These are phyloP conservation scores for Sporothrix brasiliensis DNA, from an alignment of 2,329 filamentous ascomycete genomes.

Conservation along the genomic window DNA sequence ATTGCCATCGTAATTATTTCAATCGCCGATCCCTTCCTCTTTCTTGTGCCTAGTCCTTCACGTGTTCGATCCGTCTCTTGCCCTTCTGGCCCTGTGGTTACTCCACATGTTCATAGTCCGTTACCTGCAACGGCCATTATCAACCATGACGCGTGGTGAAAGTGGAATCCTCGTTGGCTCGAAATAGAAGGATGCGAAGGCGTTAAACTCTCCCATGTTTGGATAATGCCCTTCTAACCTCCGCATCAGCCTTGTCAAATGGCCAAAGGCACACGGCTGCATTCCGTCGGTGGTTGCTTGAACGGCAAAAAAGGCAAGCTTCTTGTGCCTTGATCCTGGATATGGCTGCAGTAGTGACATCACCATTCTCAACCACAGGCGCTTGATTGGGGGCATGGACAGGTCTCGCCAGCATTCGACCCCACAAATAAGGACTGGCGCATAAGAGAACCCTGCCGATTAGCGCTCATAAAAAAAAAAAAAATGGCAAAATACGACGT, in stretches of 20 bases:
- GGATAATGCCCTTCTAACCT: neutral
- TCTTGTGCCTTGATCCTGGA: conserved; percentile 6
- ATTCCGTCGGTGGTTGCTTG: conserved; percentile 5
- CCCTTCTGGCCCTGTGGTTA: neutral
- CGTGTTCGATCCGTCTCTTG: neutral
- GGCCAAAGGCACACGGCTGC: neutral
- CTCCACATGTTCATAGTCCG: neutral
- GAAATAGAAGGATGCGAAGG: conserved; percentile 1
- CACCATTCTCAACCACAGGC: conserved; percentile 3
- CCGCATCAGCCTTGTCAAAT: neutral
- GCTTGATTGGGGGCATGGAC: neutral
- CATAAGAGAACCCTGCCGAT: neutral
- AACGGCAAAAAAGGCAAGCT: neutral
- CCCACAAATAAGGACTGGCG: neutral
- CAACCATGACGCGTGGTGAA: neutral
- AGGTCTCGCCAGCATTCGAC: neutral
- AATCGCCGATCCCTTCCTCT: neutral
- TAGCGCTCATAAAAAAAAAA: neutral
- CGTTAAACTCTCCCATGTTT: too few species aligned
- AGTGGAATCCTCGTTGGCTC: conserved; percentile 8
- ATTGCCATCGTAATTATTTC: neutral
- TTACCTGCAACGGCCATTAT: conserved; percentile 21
- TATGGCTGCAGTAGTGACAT: conserved; percentile 25
- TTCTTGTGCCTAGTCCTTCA: neutral
- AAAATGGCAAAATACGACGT: neutral